These are phyloP conservation scores for Geotrichum fermentans DNA, from an alignment of 1,139 yeast genomes.

Conservation along the genomic window DNA sequence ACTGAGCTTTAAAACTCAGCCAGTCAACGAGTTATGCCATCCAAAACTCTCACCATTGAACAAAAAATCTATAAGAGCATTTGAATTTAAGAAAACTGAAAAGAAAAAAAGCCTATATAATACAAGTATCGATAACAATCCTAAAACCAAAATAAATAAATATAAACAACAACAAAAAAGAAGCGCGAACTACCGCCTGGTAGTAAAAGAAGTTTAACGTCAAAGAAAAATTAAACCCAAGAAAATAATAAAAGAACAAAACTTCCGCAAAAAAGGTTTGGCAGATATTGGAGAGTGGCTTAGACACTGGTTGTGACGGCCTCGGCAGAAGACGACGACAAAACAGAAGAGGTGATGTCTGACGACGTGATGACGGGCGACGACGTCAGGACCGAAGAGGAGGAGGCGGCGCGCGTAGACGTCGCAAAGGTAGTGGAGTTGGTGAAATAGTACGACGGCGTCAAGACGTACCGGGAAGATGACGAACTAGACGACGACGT, in stretches of 20 bases:
- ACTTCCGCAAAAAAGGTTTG: slow-evolving; percentile 41
- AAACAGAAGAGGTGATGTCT: background rate
- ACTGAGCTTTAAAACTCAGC: too few species aligned
- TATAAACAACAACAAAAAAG: background rate
- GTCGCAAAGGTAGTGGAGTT: slow-evolving; percentile 3
- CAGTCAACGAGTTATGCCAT: too few species aligned
- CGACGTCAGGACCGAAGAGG: background rate
- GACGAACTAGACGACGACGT: background rate
- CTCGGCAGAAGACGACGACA: background rate
- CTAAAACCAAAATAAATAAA: background rate
- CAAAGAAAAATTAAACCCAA: slow-evolving; percentile 46
- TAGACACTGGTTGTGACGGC: background rate
- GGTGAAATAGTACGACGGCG: background rate
- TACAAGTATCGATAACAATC: too few species aligned
- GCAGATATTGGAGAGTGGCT: too few species aligned
- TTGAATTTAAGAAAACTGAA: too few species aligned
- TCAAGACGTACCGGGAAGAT: background rate
- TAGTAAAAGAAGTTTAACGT: background rate
- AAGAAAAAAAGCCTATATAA: too few species aligned
- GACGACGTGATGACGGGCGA: background rate
- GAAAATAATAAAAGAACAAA: slow-evolving; percentile 58
- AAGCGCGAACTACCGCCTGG: too few species aligned
- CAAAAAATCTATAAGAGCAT: too few species aligned
- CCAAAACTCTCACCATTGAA: too few species aligned
- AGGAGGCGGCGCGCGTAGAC: background rate